Evolutionary conservation across 129 eudicot genomes (phyloP).

Genomic region (Helichrysum umbraculigerum): DNA sequence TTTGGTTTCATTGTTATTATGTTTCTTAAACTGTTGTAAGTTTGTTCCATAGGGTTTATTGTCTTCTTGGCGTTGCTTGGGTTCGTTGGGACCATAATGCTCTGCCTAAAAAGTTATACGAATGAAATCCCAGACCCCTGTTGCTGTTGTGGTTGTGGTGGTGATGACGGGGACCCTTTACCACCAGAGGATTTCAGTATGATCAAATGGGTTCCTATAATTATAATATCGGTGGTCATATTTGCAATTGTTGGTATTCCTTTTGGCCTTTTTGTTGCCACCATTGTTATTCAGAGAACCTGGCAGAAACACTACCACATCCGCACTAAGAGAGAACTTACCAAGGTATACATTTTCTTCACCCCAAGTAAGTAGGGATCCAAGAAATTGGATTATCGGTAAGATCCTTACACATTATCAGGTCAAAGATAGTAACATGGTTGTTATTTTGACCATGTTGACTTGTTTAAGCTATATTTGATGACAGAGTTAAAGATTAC

Average conservation of each 20-base stretch:
- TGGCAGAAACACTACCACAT: constrained; percentile 94
- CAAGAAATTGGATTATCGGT: too few relatives aligned
- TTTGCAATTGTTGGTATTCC: constrained; percentile 78
- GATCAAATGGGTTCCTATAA: neutral
- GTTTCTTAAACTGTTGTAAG: neutral
- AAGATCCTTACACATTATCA: too few relatives aligned
- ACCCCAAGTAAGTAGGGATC: neutral
- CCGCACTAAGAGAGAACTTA: constrained; percentile 79
- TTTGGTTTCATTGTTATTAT: neutral
- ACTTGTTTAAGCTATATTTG: neutral
- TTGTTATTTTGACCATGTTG: neutral
- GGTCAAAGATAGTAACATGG: neutral
- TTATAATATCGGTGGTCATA: constrained; percentile 24
- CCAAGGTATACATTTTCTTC: constrained; percentile 51
- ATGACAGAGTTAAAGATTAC: neutral
- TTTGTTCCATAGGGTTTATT: constrained; percentile 50
- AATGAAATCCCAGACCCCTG: neutral
- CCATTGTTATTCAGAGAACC: constrained; percentile 72
- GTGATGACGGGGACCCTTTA: too few relatives aligned
- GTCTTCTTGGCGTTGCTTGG: constrained; percentile 72
- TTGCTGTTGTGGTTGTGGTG: too few relatives aligned
- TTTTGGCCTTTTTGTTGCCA: constrained; percentile 78
- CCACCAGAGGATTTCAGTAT: too few relatives aligned
- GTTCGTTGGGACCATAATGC: constrained; percentile 62
- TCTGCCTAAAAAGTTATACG: constrained; percentile 27